phyloP scores from a whole-genome alignment of 2,329 filamentous ascomycete genomes.

The Aspergillus sp. region DNA sequence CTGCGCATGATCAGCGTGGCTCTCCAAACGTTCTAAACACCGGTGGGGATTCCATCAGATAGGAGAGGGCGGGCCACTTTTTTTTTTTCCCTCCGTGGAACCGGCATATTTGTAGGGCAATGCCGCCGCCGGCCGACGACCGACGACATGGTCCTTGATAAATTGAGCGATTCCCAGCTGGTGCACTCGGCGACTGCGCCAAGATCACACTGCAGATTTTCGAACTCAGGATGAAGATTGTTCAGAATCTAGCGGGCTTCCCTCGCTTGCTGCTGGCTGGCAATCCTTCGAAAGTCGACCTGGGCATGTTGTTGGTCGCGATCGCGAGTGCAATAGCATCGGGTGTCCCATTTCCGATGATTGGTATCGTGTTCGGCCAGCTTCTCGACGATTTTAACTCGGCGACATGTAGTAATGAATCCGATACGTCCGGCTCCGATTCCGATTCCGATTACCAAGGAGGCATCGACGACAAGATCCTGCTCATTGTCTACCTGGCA shows the following conservation, averaged over 20 bases:
- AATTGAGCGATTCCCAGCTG: slow-evolving; percentile 1
- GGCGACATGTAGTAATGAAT: slow-evolving; percentile 21
- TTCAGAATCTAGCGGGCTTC: slow-evolving; percentile 34
- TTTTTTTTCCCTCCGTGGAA: not conserved
- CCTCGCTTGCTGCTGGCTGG: slow-evolving; percentile 32
- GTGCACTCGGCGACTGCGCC: slow-evolving; percentile 5
- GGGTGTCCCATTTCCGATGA: slow-evolving; percentile 39
- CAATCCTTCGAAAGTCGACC: slow-evolving; percentile 16
- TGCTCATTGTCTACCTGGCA: slow-evolving; percentile 59
- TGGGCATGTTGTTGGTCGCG: slow-evolving; percentile 28
- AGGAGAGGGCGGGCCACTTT: not conserved
- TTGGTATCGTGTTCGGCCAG: slow-evolving; percentile 42
- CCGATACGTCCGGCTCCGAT: not conserved
- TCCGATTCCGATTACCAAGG: not conserved
- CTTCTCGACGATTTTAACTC: slow-evolving; percentile 41
- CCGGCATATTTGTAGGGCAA: not conserved
- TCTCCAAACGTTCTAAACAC: too few species aligned
- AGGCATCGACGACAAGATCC: slow-evolving; percentile 12
- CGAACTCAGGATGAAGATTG: slow-evolving; percentile 25
- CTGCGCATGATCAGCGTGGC: not conserved
- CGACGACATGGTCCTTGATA: slow-evolving; percentile 1
- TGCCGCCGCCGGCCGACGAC: not conserved
- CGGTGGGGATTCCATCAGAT: not conserved
- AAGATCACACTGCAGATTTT: slow-evolving; percentile 4
- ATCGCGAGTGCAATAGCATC: slow-evolving; percentile 34